phyloP scores from a whole-genome alignment of 169 alveolate genomes.

The Plasmodium gaboni region DNA sequence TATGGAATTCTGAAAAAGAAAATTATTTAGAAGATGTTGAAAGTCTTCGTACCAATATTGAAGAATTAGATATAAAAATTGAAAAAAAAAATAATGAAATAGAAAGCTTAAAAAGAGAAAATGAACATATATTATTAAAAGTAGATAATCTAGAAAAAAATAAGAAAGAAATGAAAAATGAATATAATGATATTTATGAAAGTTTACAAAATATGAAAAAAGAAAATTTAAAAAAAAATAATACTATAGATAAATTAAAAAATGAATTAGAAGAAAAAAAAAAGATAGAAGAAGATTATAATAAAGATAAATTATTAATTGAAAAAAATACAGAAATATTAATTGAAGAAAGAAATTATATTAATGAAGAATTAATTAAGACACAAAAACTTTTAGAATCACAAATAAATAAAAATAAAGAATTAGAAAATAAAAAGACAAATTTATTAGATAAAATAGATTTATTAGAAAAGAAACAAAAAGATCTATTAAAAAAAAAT shows the following conservation, averaged over 20 bases:
- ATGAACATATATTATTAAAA: conserved; percentile 63
- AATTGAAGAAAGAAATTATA: conserved; percentile 57
- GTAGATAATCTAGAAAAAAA: conserved; percentile 65
- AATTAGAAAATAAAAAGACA: conserved; percentile 22
- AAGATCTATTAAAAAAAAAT: conserved; percentile 47
- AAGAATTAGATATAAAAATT: conserved; percentile 49
- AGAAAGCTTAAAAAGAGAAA: conserved; percentile 60
- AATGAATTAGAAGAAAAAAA: conserved; percentile 52
- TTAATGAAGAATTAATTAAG: conserved; percentile 62
- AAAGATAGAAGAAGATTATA: conserved; percentile 48
- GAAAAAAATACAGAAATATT: conserved; percentile 61
- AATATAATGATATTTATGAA: conserved; percentile 47
- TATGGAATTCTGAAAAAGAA: conserved; percentile 53
- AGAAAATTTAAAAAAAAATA: conserved; percentile 60
- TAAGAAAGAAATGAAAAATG: conserved; percentile 67
- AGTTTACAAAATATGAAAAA: conserved; percentile 31
- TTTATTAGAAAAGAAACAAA: conserved; percentile 67
- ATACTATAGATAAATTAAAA: conserved; percentile 44
- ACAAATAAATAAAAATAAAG: conserved; percentile 67
- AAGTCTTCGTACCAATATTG: conserved; percentile 26
- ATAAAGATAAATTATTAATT: conserved; percentile 56
- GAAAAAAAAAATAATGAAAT: conserved; percentile 71
- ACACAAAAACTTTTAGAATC: conserved; percentile 59
- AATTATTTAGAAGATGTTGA: conserved; percentile 58
- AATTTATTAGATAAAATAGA: conserved; percentile 54